Conservation (phyloP, 306 rosid genomes). For the Acacia confusa region DNA sequence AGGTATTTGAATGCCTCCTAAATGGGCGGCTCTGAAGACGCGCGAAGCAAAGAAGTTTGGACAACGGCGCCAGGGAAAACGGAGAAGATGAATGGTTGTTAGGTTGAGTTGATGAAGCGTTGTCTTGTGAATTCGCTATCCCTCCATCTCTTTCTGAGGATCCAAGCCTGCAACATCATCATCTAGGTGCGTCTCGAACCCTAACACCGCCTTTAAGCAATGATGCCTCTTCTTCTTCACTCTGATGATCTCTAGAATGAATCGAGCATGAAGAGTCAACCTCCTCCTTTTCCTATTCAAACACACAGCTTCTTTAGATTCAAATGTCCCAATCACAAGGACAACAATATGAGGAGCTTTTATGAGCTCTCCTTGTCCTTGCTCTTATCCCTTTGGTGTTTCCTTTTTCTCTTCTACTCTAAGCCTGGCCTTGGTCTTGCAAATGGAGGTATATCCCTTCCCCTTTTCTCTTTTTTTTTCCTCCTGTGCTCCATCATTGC, state of each 20-base stretch:
- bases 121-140: not conserved
- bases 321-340: constrained; percentile 35
- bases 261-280: constrained; percentile 56
- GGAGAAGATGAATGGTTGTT: constrained; percentile 5
- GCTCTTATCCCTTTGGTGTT: constrained; percentile 64
- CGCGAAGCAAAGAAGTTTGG: not conserved
- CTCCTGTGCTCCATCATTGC: not conserved
- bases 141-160: not conserved
- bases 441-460: constrained; percentile 43
- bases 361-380: constrained; percentile 68
- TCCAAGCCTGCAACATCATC: not conserved
- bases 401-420: constrained; percentile 57
- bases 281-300: constrained; percentile 26
- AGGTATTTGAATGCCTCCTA: not conserved
- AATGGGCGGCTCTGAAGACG: not conserved
- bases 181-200: not conserved
- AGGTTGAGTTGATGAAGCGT: not conserved
- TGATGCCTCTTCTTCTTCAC: not conserved
- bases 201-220: not conserved
- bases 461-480: not conserved
- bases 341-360: constrained; percentile 38
- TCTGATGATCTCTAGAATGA: not conserved
- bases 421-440: constrained; percentile 61
- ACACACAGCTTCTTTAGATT: constrained; percentile 30
- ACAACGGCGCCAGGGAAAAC: not conserved